Base-by-base conservation (phyloP, 1,284 basidiomycete genomes). In the Ustilago curta region DNA sequence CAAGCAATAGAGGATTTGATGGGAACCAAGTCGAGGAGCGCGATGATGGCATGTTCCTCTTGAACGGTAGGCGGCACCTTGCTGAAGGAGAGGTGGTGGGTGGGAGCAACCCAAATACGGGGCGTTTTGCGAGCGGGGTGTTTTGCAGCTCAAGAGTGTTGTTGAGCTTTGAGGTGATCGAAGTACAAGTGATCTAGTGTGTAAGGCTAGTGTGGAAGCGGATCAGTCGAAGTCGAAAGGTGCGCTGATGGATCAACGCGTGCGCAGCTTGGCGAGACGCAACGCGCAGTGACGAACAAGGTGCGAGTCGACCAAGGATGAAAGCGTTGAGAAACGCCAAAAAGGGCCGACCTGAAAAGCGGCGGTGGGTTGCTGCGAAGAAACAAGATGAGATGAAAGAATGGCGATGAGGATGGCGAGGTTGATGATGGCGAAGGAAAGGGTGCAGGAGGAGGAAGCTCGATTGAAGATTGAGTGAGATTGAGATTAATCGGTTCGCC, bases 41-140 rank as follows among this genome's bases (percentile, higher is more conserved):
- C 58, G 53, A 48, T 14, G 61, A 54, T 70, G 57, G 68, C 68
- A 70, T 70, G 59, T 65, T 70, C 68, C 68, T 48, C 44, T 58
- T 27, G 32, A 47, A 37, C 29, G 60, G 39, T 29, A 32, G 31
- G 35, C 14, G 9, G 32, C 35, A 37, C 35, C 35, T 37, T 21
- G 32, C 8, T 32, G 6, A 23, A 23, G n/a, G 29, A 7, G 4
- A 16, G 16, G 31, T 19, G 49, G 27, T 27, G 35, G 35, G 16
- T 23, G n/a, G 21, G 50, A 40, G 37, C 21, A 21, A 11, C n/a
- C 12, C 48, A 18, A 31, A 16, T 37, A 14, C 31, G 31, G n/a
- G n/a, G n/a, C 31, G 31, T 32, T 32, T 32, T n/a, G n/a, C n/a
- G 23, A 14, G 16, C 16, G 3, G 1, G 37, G n/a, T 29, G 19